A percentile compares a stretch with the other conserved stretches of the same genome.
phyloP scores from a whole-genome alignment of 2,329 filamentous ascomycete species.

The Phoma sp. region DNA sequence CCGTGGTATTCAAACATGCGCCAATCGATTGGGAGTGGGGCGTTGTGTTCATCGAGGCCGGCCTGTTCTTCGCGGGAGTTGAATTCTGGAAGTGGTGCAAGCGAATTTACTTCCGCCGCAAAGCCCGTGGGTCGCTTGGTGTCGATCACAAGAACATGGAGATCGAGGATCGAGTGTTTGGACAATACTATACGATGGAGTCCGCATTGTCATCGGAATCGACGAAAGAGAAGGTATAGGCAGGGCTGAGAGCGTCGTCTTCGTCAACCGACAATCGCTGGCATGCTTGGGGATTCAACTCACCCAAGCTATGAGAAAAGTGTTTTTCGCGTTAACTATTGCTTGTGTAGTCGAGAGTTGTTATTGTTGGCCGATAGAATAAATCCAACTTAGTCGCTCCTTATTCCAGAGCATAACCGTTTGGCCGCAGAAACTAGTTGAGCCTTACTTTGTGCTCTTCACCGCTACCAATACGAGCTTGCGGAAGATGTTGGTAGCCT shows the following conservation, averaged over 20 bases:
- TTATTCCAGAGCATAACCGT: background rate
- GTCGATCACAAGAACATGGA: slow-evolving; percentile 6
- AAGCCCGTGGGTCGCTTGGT: slow-evolving; percentile 3
- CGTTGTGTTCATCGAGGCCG: slow-evolving; percentile 66
- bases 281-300: slow-evolving; percentile 9
- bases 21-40: slow-evolving; percentile 74
- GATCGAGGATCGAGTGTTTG: slow-evolving; percentile 13
- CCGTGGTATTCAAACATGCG: slow-evolving; percentile 68
- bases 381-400: background rate
- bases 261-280: background rate
- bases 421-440: too few species aligned
- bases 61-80: slow-evolving; percentile 68
- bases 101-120: slow-evolving; percentile 51
- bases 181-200: slow-evolving; percentile 10
- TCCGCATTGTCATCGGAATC: background rate
- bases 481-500: too few species aligned
- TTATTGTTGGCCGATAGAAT: too few species aligned
- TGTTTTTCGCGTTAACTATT: background rate
- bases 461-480: too few species aligned
- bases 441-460: too few species aligned
- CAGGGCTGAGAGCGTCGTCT: background rate
- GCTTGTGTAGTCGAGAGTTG: background rate
- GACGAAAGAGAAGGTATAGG: slow-evolving; percentile 6
- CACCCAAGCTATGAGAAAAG: background rate
- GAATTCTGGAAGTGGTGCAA: slow-evolving; percentile 74